These are phyloP conservation scores for Ganoderma sp. DNA, from an alignment of 1,284 basidiomycete species.

Conservation along the genomic window DNA sequence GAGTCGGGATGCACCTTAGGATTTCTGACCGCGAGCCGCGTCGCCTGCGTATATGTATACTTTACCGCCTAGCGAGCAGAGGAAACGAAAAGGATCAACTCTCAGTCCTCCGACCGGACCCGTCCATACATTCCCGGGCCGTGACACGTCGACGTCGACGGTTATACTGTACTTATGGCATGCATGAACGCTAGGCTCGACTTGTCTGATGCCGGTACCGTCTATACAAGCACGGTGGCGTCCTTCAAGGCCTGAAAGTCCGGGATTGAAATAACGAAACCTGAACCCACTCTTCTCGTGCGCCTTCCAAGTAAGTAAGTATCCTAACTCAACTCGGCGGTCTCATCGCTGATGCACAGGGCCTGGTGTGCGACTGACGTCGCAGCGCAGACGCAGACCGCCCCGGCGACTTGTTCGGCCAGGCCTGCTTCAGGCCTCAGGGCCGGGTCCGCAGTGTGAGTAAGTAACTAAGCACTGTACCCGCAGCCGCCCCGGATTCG, in stretches of 20 bases:
- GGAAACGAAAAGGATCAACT: background rate
- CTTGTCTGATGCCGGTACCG: background rate
- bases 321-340: background rate
- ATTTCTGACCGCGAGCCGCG: background rate
- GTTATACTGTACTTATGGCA: background rate
- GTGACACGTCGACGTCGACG: background rate
- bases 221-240: background rate
- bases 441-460: too few relatives aligned
- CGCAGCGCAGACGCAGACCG: background rate
- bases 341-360: background rate
- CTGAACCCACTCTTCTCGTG: background rate
- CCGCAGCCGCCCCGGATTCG: background rate
- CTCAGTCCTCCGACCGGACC: background rate
- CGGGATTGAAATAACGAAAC: background rate
- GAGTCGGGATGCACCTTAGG: background rate
- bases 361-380: background rate
- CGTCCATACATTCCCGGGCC: background rate
- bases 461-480: too few relatives aligned
- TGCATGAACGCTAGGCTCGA: background rate
- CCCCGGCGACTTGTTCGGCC: background rate
- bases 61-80: too few relatives aligned
- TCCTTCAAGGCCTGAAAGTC: background rate
- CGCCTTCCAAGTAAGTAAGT: background rate
- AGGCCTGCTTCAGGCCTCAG: too few relatives aligned
- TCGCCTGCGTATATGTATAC: background rate